Conservation (phyloP, 2,329 filamentous ascomycete species). For the Alternaria arbusti region DNA sequence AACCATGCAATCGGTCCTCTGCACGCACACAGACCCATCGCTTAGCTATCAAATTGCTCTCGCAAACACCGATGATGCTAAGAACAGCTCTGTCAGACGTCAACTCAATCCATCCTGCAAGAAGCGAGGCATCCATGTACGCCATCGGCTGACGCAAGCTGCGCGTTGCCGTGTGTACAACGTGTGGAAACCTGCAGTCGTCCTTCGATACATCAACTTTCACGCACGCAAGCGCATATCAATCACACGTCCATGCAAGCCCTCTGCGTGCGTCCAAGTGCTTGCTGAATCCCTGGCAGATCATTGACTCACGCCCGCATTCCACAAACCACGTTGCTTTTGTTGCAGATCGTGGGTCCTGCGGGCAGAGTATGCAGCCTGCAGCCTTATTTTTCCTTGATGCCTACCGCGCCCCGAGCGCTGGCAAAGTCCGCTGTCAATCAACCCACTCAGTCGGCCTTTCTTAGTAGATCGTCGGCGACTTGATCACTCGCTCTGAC, state of each 20-base stretch:
- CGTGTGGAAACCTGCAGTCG: conserved; percentile 28
- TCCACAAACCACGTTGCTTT: conserved; percentile 28
- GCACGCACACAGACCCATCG: neutral
- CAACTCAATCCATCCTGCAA: conserved; percentile 9
- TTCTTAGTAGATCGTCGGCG: neutral
- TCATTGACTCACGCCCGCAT: conserved; percentile 24
- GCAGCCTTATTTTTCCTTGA: conserved; percentile 1
- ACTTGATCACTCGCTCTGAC: conserved; percentile 11
- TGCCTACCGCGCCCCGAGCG: conserved; percentile 1
- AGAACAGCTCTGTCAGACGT: conserved; percentile 5
- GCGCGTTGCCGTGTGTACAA: conserved; percentile 10
- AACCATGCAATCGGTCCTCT: conserved; percentile 1
- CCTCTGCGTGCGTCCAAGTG: conserved; percentile 8
- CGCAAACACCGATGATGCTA: neutral
- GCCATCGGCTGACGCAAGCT: conserved; percentile 11
- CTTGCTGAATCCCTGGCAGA: conserved; percentile 28
- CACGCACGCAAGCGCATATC: conserved; percentile 21
- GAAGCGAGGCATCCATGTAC: conserved; percentile 8
- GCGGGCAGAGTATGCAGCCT: conserved; percentile 1
- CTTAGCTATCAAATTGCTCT: neutral
- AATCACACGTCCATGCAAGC: conserved; percentile 35
- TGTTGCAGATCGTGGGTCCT: conserved; percentile 15
- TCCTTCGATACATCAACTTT: conserved; percentile 25
- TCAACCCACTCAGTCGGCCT: neutral
- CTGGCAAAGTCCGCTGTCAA: neutral